Conservation (phyloP, 2,329 filamentous ascomycete species). For the Dactylonectria macrodidyma region DNA sequence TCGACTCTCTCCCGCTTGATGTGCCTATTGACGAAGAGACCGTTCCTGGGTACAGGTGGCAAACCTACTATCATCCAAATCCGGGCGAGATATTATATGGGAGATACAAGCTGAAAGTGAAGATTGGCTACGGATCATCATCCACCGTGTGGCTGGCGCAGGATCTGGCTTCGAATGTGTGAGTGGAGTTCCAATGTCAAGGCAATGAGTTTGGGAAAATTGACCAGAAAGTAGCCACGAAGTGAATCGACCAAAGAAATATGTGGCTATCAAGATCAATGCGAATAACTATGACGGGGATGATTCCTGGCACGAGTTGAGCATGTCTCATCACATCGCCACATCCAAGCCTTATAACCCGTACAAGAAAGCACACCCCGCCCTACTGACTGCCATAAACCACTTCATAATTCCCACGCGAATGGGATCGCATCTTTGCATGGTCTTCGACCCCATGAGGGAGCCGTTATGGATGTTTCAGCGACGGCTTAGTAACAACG, state of each 20-base stretch:
- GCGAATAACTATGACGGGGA: constrained; percentile 39
- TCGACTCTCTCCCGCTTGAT: constrained; percentile 31
- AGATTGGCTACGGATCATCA: constrained; percentile 55
- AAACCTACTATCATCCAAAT: constrained; percentile 50
- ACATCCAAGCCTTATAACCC: constrained; percentile 23
- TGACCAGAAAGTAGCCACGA: constrained; percentile 6
- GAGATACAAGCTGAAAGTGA: constrained; percentile 52
- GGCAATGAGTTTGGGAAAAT: constrained; percentile 12
- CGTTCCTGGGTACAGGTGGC: constrained; percentile 39
- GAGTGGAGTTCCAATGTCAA: constrained; percentile 8
- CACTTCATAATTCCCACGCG: constrained; percentile 48
- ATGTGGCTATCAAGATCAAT: constrained; percentile 45
- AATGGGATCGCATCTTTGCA: constrained; percentile 51
- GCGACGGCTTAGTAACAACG: constrained; percentile 53
- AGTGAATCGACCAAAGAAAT: constrained; percentile 27
- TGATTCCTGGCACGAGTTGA: constrained; percentile 40
- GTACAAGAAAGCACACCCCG: constrained; percentile 48
- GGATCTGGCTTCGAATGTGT: constrained; percentile 26
- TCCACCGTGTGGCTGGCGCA: constrained; percentile 57
- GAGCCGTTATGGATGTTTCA: constrained; percentile 55
- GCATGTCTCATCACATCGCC: constrained; percentile 32
- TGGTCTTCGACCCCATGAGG: constrained; percentile 57
- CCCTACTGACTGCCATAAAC: constrained; percentile 51
- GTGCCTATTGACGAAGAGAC: constrained; percentile 43
- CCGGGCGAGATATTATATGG: constrained; percentile 51